phyloP scores from a whole-genome alignment of 352 stramenopile species.

The Phytopythium cucurbitacearum region DNA sequence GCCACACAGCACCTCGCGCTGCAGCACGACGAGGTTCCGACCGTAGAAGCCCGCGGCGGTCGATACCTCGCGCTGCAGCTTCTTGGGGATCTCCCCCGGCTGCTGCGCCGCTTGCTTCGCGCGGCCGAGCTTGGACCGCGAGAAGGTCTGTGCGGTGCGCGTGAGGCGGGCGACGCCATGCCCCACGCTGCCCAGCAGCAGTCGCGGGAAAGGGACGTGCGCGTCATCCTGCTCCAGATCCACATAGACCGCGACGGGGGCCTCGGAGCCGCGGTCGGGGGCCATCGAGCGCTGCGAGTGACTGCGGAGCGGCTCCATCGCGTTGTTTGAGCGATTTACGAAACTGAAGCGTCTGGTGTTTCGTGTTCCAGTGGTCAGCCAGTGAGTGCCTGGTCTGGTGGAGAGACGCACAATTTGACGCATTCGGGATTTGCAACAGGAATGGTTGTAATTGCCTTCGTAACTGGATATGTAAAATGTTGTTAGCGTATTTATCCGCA shows the following conservation, averaged over 20 bases:
- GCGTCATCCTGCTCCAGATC: slow-evolving; percentile 1
- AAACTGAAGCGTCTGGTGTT: too few relatives aligned
- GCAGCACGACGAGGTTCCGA: slow-evolving; percentile 44
- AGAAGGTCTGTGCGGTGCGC: background rate
- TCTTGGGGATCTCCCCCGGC: slow-evolving; percentile 6
- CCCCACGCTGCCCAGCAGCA: slow-evolving; percentile 2
- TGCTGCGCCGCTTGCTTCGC: background rate
- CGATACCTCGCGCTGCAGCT: slow-evolving; percentile 20
- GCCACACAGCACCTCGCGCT: slow-evolving; percentile 82
- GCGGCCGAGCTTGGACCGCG: background rate
- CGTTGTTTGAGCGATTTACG: too few relatives aligned
- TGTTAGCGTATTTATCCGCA: too few relatives aligned
- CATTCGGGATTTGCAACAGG: too few relatives aligned
- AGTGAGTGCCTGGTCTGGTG: too few relatives aligned
- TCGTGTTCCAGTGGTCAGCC: too few relatives aligned
- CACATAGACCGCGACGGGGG: slow-evolving; percentile 1
- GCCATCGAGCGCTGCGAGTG: slow-evolving; percentile 6
- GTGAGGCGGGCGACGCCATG: slow-evolving; percentile 3
- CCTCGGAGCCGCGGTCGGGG: background rate
- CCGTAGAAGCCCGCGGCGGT: slow-evolving; percentile 45
- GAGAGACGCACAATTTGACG: too few relatives aligned
- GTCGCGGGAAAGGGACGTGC: background rate
- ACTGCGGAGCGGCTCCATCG: slow-evolving; percentile 1
- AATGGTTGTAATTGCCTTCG: too few relatives aligned
- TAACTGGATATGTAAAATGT: too few relatives aligned